Evolutionary conservation across 192 early-diverging fungal genomes (phyloP).

Genomic region (Geosiphon pyriformis): DNA sequence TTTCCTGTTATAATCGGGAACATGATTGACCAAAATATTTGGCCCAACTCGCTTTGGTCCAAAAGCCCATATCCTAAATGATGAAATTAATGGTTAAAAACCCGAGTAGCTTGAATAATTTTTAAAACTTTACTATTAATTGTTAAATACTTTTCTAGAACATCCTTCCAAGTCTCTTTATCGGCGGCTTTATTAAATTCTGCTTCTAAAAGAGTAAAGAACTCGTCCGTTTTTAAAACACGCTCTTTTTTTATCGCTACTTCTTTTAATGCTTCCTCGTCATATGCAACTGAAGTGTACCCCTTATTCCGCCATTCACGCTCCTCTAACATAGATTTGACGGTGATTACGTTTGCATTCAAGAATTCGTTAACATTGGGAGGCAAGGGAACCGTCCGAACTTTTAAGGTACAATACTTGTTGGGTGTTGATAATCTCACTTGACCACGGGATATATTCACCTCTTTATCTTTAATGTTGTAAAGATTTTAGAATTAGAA

Average conservation of each 20-base stretch:
- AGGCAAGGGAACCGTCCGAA: constrained; percentile 72
- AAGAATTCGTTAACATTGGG: constrained; percentile 54
- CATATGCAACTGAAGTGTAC: constrained; percentile 21
- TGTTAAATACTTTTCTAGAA: constrained; percentile 49
- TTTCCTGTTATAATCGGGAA: constrained; percentile 46
- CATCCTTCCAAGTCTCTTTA: constrained; percentile 39
- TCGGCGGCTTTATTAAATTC: constrained; percentile 24
- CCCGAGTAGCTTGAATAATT: too few relatives aligned
- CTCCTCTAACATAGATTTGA: constrained; percentile 54
- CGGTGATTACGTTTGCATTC: constrained; percentile 39
- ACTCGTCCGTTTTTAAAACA: constrained; percentile 8
- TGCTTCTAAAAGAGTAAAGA: constrained; percentile 5
- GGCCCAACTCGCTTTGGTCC: constrained; percentile 78
- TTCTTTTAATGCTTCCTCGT: constrained; percentile 11
- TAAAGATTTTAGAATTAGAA: constrained; percentile 25
- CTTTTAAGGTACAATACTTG: constrained; percentile 50
- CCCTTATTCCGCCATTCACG: constrained; percentile 27
- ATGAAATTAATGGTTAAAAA: background rate
- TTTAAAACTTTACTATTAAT: too few relatives aligned
- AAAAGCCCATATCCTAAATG: constrained; percentile 68
- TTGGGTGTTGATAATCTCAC: constrained; percentile 55
- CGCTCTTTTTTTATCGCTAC: constrained; percentile 5
- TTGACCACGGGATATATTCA: constrained; percentile 54
- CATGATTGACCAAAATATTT: constrained; percentile 69
- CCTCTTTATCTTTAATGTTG: constrained; percentile 43